phyloP scores from a whole-genome alignment of 768 basidiomycete genomes.

The Lactarius sanguifluus region DNA sequence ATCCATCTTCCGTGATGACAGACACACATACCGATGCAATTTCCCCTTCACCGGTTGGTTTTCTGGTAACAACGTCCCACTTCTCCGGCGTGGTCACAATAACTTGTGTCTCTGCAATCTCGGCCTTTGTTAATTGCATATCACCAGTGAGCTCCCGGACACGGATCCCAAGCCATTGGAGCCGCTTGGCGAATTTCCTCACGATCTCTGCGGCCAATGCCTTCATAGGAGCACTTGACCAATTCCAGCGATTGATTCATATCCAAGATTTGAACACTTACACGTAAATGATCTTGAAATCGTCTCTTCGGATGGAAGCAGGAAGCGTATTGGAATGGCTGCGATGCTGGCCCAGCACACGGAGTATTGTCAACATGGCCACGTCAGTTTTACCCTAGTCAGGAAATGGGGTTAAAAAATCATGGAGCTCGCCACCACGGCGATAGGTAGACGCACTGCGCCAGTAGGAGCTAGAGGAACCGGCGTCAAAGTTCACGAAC shows the following conservation, averaged over 20 bases:
- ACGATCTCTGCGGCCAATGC: constrained; percentile 95
- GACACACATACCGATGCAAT: constrained; percentile 72
- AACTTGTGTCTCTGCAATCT: constrained; percentile 93
- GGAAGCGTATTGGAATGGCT: constrained; percentile 37
- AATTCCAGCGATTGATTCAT: not conserved
- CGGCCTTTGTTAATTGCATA: constrained; percentile 93
- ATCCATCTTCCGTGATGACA: not conserved
- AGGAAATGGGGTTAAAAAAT: constrained; percentile 7
- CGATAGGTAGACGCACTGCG: constrained; percentile 59
- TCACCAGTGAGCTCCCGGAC: constrained; percentile 87
- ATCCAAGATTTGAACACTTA: constrained; percentile 37
- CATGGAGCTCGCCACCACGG: not conserved
- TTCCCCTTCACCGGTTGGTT: constrained; percentile 95
- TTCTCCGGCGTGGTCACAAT: constrained; percentile 99
- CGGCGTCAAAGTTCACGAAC: constrained; percentile 1
- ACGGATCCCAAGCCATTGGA: constrained; percentile 82
- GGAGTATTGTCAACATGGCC: constrained; percentile 89
- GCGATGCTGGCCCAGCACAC: constrained; percentile 77
- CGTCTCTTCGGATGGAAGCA: constrained; percentile 58
- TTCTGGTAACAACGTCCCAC: constrained; percentile 98
- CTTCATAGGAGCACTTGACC: constrained; percentile 90
- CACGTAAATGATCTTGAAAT: constrained; percentile 98
- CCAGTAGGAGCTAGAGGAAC: constrained; percentile 82
- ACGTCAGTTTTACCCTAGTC: constrained; percentile 97
- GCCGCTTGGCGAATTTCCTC: constrained; percentile 84